Conservation (phyloP, 2,329 filamentous ascomycete genomes). For the Alternaria tenuissima region DNA sequence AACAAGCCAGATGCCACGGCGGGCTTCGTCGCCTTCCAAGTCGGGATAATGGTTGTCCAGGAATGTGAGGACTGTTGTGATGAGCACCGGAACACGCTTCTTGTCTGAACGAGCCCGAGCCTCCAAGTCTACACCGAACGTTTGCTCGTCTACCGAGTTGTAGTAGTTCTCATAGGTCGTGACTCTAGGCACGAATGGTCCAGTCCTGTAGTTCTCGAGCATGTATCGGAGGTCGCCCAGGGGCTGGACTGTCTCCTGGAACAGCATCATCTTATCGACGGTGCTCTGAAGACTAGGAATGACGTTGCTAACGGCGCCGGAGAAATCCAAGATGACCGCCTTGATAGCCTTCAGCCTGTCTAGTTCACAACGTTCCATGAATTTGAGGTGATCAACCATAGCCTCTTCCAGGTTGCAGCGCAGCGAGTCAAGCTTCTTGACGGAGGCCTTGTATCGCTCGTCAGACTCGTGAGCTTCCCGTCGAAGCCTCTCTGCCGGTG, state of each 20-base stretch:
- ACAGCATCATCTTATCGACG: conserved; percentile 98
- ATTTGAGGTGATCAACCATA: conserved; percentile 90
- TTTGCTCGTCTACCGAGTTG: conserved; percentile 95
- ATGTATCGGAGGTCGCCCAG: conserved; percentile 89
- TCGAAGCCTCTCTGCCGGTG: conserved; percentile 82
- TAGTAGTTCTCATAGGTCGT: conserved; percentile 99
- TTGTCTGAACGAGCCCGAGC: conserved; percentile 90
- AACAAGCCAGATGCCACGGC: conserved; percentile 90
- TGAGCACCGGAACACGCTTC: conserved; percentile 90
- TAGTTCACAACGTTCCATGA: conserved; percentile 96
- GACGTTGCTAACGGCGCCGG: conserved; percentile 95
- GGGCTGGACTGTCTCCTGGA: conserved; percentile 98
- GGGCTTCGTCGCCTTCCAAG: conserved; percentile 92
- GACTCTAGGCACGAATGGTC: conserved; percentile 88
- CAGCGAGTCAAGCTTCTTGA: conserved; percentile 86
- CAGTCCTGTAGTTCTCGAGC: conserved; percentile 95
- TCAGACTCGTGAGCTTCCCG: conserved; percentile 90
- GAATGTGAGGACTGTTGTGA: conserved; percentile 93
- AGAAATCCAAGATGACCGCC: conserved; percentile 96
- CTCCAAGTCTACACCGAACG: conserved; percentile 97
- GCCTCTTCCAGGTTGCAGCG: conserved; percentile 95
- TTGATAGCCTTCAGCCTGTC: conserved; percentile 98
- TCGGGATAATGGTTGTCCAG: conserved; percentile 97
- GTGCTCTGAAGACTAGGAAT: conserved; percentile 95
- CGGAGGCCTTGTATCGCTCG: conserved; percentile 87